Conservation (phyloP, 768 basidiomycete genomes). For the Tricholoma bakamatsutake region DNA sequence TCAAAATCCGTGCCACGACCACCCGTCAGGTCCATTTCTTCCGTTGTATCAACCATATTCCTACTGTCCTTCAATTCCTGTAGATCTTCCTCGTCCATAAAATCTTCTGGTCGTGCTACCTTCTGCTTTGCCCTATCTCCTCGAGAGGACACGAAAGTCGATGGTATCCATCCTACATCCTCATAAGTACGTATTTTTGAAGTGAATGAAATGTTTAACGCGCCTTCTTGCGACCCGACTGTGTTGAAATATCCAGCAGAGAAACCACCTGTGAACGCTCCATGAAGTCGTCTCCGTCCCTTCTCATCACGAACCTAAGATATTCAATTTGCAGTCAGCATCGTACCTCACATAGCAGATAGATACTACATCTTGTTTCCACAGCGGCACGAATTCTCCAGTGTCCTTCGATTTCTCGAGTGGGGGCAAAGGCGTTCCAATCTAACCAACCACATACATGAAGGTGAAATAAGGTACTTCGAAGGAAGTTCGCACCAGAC, state of each 20-base stretch:
- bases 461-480: background rate
- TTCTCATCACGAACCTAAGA: slow-evolving; percentile 86
- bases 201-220: slow-evolving; percentile 10
- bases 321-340: background rate
- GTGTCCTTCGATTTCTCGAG: slow-evolving; percentile 92
- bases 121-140: slow-evolving; percentile 63
- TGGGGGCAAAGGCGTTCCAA: slow-evolving; percentile 91
- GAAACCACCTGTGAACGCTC: slow-evolving; percentile 98
- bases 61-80: slow-evolving; percentile 72
- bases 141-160: slow-evolving; percentile 89
- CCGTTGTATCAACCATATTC: slow-evolving; percentile 71
- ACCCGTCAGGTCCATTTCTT: slow-evolving; percentile 68
- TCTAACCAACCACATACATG: slow-evolving; percentile 36
- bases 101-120: slow-evolving; percentile 75
- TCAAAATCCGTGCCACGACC: slow-evolving; percentile 41
- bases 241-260: slow-evolving; percentile 96
- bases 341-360: slow-evolving; percentile 12
- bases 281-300: slow-evolving; percentile 88
- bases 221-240: slow-evolving; percentile 94
- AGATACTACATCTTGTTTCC: slow-evolving; percentile 86
- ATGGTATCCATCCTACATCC: slow-evolving; percentile 85
- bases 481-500: slow-evolving; percentile 9
- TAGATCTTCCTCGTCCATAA: slow-evolving; percentile 98
- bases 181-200: background rate
- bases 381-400: slow-evolving; percentile 92